These are phyloP conservation scores for Protomyces arabidopsidicola DNA, from an alignment of 1,139 yeast genomes.

Conservation along the genomic window DNA sequence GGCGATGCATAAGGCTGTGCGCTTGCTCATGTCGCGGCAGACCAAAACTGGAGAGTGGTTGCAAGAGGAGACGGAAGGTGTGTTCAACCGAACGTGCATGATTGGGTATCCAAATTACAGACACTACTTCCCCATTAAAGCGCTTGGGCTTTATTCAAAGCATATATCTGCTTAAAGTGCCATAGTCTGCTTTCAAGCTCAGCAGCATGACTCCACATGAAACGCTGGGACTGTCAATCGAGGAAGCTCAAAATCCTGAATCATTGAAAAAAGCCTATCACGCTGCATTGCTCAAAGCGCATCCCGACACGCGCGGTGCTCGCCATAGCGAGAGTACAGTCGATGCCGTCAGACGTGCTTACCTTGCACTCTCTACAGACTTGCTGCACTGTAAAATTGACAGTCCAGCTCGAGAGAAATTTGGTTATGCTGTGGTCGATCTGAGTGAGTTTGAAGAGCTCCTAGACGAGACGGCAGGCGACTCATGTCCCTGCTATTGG, in stretches of 20 bases:
- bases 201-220: not conserved
- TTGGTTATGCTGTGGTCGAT: conserved; percentile 25
- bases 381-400: not conserved
- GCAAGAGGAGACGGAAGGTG: conserved; percentile 87
- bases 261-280: conserved; percentile 25
- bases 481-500: not conserved
- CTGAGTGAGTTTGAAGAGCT: conserved; percentile 23
- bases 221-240: not conserved
- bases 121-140: conserved; percentile 86
- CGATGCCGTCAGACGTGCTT: conserved; percentile 14
- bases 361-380: not conserved
- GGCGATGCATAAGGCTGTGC: conserved; percentile 57
- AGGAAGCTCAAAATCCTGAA: not conserved
- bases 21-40: conserved; percentile 63
- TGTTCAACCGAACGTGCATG: conserved; percentile 80
- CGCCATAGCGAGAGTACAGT: not conserved
- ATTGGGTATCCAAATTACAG: conserved; percentile 94
- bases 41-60: conserved; percentile 75
- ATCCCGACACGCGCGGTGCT: conserved; percentile 22
- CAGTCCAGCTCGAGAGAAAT: not conserved
- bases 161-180: not conserved
- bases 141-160: conserved; percentile 62
- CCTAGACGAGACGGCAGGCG: not conserved
- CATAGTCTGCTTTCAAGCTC: not conserved
- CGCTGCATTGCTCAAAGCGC: conserved; percentile 19